Evolutionary conservation across 2,329 filamentous ascomycete species (phyloP), one percentile per base, ranked within the genome.

Genomic region (Pestalotiopsis sp.): DNA sequence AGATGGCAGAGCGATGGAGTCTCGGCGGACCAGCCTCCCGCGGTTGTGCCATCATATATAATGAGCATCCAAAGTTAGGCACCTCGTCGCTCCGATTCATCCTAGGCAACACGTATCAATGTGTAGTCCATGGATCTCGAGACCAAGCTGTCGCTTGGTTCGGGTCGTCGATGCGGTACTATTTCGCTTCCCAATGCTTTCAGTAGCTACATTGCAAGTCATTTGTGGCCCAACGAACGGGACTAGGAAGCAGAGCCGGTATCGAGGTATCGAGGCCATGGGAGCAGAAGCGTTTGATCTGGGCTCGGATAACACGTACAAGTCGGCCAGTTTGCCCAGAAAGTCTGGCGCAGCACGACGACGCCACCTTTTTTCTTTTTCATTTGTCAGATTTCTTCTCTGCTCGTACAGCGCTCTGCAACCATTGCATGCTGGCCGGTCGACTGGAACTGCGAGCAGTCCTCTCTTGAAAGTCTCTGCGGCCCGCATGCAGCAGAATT

Each of bases 1-100:
- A 78, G 74, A 76, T 73, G 76, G 79, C 84, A 86, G 85, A 86
- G 84, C 84, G 84, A 82, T 82, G 82, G 84, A 83, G 84, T 86
- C 44, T 86, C 80, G 81, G 77, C 81, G 82, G 81, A 79, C 79
- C 76, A 82, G 75, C 78, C 79, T 80, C 82, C 80, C 83, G 84
- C 80, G 84, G 83, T 78, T 80, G 79, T 83, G 80, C 84, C 84
- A 85, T 85, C 77, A 71, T 76, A 81, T 85, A 83, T 82, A 85
- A 69, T 68, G 61, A 69, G 66, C 63, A 57, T 22, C 7, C 24
- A 13, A 38, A 44, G 38, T 13, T 17, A 10, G 20, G 30, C 57
- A 52, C 57, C 26, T 44, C 20, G 30, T 60, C 48, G 11, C 30
- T 48, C 24, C 30, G 24, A 20, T 20, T 20, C 14, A 20, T 35